Conservation (phyloP, 140 eudicot genomes). For the Erigeron philadelphicus region DNA sequence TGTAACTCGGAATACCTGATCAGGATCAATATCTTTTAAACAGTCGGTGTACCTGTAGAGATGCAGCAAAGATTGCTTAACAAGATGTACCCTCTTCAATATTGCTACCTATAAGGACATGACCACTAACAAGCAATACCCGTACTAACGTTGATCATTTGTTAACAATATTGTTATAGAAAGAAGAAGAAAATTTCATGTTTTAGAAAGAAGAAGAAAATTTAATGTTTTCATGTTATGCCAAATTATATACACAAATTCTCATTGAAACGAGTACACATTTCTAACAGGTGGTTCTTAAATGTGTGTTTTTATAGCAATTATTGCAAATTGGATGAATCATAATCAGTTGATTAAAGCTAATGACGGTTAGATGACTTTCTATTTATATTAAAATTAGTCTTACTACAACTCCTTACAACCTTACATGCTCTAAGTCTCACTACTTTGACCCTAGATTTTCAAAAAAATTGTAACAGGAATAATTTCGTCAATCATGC, state of each 20-base stretch:
- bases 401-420: no score
- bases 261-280: not conserved
- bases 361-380: not conserved
- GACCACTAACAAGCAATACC: not conserved
- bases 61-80: slow-evolving; percentile 19
- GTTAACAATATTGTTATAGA: not conserved
- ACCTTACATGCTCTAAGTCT: no score
- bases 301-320: not conserved
- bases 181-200: not conserved
- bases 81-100: not conserved
- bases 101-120: not conserved
- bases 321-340: not conserved
- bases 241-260: not conserved
- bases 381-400: no score
- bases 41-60: slow-evolving; percentile 76
- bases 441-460: not conserved
- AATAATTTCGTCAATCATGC: not conserved
- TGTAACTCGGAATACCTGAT: slow-evolving; percentile 51
- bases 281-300: not conserved
- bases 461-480: not conserved
- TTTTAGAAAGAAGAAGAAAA: not conserved
- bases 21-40: slow-evolving; percentile 64
- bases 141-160: slow-evolving; percentile 4
- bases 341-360: not conserved
- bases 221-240: not conserved